Evolutionary conservation across 352 stramenopile genomes (phyloP).

Genomic region (Phytophthora cryptogea): DNA sequence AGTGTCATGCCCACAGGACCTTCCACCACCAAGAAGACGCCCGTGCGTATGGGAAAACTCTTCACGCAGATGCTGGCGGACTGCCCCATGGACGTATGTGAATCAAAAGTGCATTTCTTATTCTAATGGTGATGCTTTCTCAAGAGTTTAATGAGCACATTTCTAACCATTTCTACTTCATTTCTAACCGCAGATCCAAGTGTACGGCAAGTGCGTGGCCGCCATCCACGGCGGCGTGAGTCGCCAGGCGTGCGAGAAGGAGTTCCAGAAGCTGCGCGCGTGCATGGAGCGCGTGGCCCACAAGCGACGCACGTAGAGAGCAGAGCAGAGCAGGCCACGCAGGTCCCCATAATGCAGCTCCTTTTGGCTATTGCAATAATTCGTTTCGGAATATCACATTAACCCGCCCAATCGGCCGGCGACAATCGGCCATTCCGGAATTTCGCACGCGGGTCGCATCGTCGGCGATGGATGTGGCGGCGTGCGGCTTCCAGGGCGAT

Average conservation of each 20-base stretch:
- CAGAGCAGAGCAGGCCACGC: background rate
- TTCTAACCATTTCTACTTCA: background rate
- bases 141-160: too few relatives aligned
- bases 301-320: slow-evolving; percentile 40
- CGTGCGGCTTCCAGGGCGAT: slow-evolving; percentile 7
- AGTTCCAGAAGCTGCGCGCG: slow-evolving; percentile 74
- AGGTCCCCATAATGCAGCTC: background rate
- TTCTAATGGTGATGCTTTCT: background rate
- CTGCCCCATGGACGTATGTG: slow-evolving; percentile 66
- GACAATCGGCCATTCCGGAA: slow-evolving; percentile 30
- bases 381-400: background rate
- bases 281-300: slow-evolving; percentile 61
- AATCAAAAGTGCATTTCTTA: background rate
- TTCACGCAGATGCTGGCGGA: slow-evolving; percentile 73
- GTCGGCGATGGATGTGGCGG: slow-evolving; percentile 27
- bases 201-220: slow-evolving; percentile 81
- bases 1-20: slow-evolving; percentile 23
- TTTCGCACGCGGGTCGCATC: slow-evolving; percentile 22
- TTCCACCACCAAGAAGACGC: slow-evolving; percentile 33
- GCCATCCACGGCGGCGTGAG: slow-evolving; percentile 58
- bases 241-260: slow-evolving; percentile 59
- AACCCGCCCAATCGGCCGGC: background rate
- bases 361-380: background rate
- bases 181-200: slow-evolving; percentile 56
- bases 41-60: slow-evolving; percentile 66